phyloP scores from a whole-genome alignment of 2,329 filamentous ascomycete genomes.

The Fusarium sp. region DNA sequence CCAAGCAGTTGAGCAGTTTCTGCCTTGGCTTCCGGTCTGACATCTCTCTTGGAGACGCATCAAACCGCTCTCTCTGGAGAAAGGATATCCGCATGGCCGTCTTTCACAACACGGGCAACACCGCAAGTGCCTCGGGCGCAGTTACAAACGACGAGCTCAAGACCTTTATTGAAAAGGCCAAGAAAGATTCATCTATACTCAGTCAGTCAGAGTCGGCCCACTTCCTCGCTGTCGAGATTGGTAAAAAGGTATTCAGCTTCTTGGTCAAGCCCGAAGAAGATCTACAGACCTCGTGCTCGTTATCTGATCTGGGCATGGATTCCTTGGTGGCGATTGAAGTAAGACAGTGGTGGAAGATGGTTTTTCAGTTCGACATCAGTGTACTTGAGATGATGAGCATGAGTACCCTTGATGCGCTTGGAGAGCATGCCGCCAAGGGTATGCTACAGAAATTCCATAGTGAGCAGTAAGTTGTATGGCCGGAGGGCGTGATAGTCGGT shows the following conservation, averaged over 20 bases:
- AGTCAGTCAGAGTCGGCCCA: not conserved
- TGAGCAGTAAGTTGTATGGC: not conserved
- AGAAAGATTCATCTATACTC: not conserved
- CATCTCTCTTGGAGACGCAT: slow-evolving; percentile 19
- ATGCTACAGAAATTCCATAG: slow-evolving; percentile 5
- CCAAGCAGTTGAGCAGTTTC: too few relatives aligned
- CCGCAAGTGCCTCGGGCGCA: not conserved
- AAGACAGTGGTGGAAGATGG: slow-evolving; percentile 43
- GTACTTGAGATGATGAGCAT: slow-evolving; percentile 36
- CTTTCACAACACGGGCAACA: slow-evolving; percentile 30
- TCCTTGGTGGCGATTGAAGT: slow-evolving; percentile 45
- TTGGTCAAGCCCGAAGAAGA: slow-evolving; percentile 34
- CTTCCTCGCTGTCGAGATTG: slow-evolving; percentile 23
- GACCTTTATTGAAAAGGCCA: slow-evolving; percentile 18
- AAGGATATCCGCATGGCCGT: slow-evolving; percentile 43
- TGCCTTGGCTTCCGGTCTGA: too few relatives aligned
- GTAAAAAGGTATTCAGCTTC: slow-evolving; percentile 26
- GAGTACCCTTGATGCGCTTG: slow-evolving; percentile 13
- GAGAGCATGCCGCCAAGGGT: slow-evolving; percentile 4
- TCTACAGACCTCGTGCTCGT: slow-evolving; percentile 11
- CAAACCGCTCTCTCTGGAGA: slow-evolving; percentile 36
- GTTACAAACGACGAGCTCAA: not conserved
- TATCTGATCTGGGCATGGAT: slow-evolving; percentile 37
- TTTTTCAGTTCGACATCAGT: slow-evolving; percentile 40
- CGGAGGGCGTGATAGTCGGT: too few relatives aligned